Percentiles rank a stretch among this genome's conserved stretches.
phyloP scores from a whole-genome alignment of 2,329 filamentous ascomycete genomes.

The Colletotrichum sp. region DNA sequence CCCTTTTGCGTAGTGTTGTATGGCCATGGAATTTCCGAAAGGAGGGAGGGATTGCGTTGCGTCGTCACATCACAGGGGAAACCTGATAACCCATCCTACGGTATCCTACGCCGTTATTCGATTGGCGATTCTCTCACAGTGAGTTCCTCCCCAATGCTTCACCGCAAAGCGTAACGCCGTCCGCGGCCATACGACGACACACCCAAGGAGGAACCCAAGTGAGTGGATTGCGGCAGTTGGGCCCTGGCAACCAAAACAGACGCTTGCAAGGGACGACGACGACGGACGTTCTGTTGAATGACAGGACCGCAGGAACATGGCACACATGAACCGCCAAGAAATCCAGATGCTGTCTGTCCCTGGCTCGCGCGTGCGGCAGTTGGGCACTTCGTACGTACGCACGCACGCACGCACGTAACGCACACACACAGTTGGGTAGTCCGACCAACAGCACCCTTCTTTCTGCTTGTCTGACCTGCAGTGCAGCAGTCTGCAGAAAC shows the following conservation, averaged over 20 bases:
- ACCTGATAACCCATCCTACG: not conserved
- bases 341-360: not conserved
- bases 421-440: not conserved
- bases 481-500: constrained; percentile 1
- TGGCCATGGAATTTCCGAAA: not conserved
- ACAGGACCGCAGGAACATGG: not conserved
- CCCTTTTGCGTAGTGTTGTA: not conserved
- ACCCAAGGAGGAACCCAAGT: not conserved
- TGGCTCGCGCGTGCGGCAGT: not conserved
- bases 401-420: not conserved
- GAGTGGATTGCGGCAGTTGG: not conserved
- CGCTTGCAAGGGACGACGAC: not conserved
- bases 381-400: not conserved
- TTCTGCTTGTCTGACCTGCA: not conserved
- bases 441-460: not conserved
- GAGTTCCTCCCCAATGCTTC: not conserved
- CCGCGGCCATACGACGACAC: not conserved
- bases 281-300: not conserved
- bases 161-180: not conserved
- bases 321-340: not conserved
- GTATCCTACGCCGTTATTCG: not conserved
- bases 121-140: not conserved
- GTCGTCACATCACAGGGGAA: not conserved
- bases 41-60: not conserved
- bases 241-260: not conserved